Base-by-base conservation (phyloP, 2,329 filamentous ascomycete species). In the Aureobasidium sp. region DNA sequence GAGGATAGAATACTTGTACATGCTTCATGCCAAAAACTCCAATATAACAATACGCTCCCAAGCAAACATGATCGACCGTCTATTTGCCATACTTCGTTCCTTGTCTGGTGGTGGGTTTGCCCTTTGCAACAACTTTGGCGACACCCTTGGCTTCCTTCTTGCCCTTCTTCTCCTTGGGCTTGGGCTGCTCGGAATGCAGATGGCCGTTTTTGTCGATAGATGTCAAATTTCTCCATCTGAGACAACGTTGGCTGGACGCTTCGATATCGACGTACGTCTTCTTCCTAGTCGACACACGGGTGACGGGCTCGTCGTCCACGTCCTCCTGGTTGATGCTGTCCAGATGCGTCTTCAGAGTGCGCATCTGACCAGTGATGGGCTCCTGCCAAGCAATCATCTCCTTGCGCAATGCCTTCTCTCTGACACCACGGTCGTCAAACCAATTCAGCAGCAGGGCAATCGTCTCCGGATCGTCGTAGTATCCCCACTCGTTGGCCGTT, bases 371-470 rank as follows among this genome's bases (percentile, higher is more conserved):
- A 27, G 82, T 78, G 65, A 97, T 96, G 69, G 85, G 84, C 44
- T 92, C 87, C 56, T 86, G 87, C 77, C 88, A 96, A 22, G 81
- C 77, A 56, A 87, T 78, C 4, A 99, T 82, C 73, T 97, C 93
- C 75, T 97, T 97, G 64, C 88, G 85, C 55, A 99, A 80, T 71
- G 91, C 92, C 65, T 88, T 78, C 76, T 99, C 94, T 66, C 96
- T 91, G 66, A 88, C 81, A 1, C 94, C 94, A 17, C 90, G 88
- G 14, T 87, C 83, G 70, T 99, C 93, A 5, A 99, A 82, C 92
- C 94, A 99, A 58, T 83, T 83, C 65, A 97, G 85, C 20, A 99
- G 82, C 58, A 83, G 83, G 64, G 94, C 89, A 5, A 99, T 76
- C 41, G 89, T 83, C 53, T 88, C 85, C 0, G 90, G 85, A 12